phyloP scores from a whole-genome alignment of 1,284 basidiomycete species.

The Lentinula novae-zelandiae region DNA sequence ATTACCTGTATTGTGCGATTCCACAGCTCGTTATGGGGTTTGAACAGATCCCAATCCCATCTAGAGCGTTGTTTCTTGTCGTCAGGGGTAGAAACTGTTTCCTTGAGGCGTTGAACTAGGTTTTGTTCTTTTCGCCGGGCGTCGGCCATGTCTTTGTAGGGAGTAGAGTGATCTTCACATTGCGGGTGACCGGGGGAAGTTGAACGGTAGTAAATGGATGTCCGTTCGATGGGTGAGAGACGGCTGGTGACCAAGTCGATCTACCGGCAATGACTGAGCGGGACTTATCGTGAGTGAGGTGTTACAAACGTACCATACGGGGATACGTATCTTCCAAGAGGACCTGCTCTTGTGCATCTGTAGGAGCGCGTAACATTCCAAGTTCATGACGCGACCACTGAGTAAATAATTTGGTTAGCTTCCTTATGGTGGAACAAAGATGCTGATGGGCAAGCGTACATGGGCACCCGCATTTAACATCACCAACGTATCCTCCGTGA shows the following conservation, averaged over 20 bases:
- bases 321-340: not conserved
- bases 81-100: not conserved
- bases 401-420: not conserved
- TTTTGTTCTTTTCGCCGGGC: slow-evolving; percentile 5
- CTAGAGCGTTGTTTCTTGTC: not conserved
- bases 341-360: slow-evolving; percentile 1
- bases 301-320: slow-evolving; percentile 4
- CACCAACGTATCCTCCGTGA: slow-evolving; percentile 8
- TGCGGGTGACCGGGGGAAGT: slow-evolving; percentile 9
- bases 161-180: not conserved
- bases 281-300: not conserved
- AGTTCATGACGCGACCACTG: slow-evolving; percentile 10
- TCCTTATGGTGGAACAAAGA: not conserved
- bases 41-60: slow-evolving; percentile 14
- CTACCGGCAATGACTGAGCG: not conserved
- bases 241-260: slow-evolving; percentile 5
- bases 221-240: not conserved
- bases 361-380: slow-evolving; percentile 5
- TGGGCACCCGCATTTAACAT: slow-evolving; percentile 10
- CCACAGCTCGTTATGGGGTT: slow-evolving; percentile 8
- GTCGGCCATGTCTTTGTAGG: slow-evolving; percentile 2
- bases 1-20: not conserved
- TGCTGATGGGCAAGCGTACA: not conserved
- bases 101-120: not conserved
- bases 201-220: slow-evolving; percentile 11